Percentiles rank a stretch among this genome's conserved stretches.
These are phyloP conservation scores for Aspergillus sp. DNA, from an alignment of 2,329 filamentous ascomycete species.

Conservation along the genomic window DNA sequence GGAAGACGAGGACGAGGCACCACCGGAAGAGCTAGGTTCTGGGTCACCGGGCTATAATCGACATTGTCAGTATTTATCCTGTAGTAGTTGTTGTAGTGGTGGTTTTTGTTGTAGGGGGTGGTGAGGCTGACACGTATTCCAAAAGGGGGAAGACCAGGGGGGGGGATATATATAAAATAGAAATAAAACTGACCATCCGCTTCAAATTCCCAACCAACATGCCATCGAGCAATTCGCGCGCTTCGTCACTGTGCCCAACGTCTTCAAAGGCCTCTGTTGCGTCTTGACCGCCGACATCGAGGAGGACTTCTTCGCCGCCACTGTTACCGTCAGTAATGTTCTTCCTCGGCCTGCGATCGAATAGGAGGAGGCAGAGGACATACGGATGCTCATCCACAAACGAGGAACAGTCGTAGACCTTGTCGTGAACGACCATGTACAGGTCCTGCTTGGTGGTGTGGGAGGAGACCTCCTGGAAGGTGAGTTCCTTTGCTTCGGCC, in stretches of 20 bases:
- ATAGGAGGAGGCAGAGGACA: conserved; percentile 26
- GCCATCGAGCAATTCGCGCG: conserved; percentile 79
- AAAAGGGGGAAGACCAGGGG: conserved; percentile 3
- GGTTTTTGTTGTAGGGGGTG: neutral
- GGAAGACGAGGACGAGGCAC: conserved; percentile 39
- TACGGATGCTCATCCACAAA: conserved; percentile 97
- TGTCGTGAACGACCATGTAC: conserved; percentile 86
- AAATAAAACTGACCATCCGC: conserved; percentile 56
- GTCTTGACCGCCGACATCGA: conserved; percentile 93
- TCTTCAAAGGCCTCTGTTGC: conserved; percentile 98
- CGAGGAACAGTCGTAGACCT: conserved; percentile 81
- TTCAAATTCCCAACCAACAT: conserved; percentile 70
- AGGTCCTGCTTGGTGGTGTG: conserved; percentile 91
- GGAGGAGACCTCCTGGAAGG: conserved; percentile 70
- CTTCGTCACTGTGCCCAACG: conserved; percentile 97
- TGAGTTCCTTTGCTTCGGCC: conserved; percentile 52
- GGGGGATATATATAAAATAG: neutral
- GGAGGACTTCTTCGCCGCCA: conserved; percentile 94
- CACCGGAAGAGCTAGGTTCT: conserved; percentile 52
- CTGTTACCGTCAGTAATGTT: conserved; percentile 40
- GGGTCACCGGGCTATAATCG: conserved; percentile 61
- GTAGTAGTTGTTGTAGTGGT: no score
- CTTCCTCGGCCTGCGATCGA: neutral
- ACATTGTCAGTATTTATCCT: no score
- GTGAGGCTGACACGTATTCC: neutral